A percentile compares a stretch with the other conserved stretches of the same genome.
Conservation (phyloP, 2,329 filamentous ascomycete species). For the Nakataea oryzae region DNA sequence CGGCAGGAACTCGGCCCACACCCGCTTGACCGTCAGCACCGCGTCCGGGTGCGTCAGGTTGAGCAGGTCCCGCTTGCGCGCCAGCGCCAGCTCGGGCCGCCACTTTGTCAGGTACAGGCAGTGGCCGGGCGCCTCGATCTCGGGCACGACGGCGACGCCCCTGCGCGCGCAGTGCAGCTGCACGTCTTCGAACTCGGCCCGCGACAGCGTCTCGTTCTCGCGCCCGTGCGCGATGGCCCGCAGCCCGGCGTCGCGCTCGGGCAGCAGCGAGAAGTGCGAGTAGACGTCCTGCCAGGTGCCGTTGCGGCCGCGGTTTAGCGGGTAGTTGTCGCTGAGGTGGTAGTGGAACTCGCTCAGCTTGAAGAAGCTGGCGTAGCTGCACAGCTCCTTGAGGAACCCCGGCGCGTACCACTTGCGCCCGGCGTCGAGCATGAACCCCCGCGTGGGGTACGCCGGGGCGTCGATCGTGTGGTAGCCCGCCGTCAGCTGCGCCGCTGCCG, state of each 20-base stretch:
- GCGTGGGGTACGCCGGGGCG: slow-evolving; percentile 36
- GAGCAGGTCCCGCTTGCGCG: slow-evolving; percentile 29
- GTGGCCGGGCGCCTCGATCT: slow-evolving; percentile 51
- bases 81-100: slow-evolving; percentile 39
- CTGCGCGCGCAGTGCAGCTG: slow-evolving; percentile 39
- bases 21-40: slow-evolving; percentile 37
- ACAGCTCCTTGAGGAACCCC: slow-evolving; percentile 45
- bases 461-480: slow-evolving; percentile 22
- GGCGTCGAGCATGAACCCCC: slow-evolving; percentile 41
- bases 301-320: slow-evolving; percentile 33
- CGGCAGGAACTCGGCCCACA: slow-evolving; percentile 41
- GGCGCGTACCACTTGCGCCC: slow-evolving; percentile 46
- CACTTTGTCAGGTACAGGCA: slow-evolving; percentile 45
- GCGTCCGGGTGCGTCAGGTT: slow-evolving; percentile 45
- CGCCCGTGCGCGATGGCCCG: slow-evolving; percentile 37
- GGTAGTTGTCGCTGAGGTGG: slow-evolving; percentile 43
- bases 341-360: slow-evolving; percentile 50
- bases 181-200: slow-evolving; percentile 37
- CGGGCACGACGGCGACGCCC: slow-evolving; percentile 47
- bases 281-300: slow-evolving; percentile 39
- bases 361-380: slow-evolving; percentile 49
- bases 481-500: not conserved
- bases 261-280: slow-evolving; percentile 42
- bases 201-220: slow-evolving; percentile 43
- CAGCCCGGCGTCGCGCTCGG: slow-evolving; percentile 25